Percentiles rank a stretch among this genome's conserved stretches.
phyloP scores from a whole-genome alignment of 768 basidiomycete species.

The Tulasnella sp. region DNA sequence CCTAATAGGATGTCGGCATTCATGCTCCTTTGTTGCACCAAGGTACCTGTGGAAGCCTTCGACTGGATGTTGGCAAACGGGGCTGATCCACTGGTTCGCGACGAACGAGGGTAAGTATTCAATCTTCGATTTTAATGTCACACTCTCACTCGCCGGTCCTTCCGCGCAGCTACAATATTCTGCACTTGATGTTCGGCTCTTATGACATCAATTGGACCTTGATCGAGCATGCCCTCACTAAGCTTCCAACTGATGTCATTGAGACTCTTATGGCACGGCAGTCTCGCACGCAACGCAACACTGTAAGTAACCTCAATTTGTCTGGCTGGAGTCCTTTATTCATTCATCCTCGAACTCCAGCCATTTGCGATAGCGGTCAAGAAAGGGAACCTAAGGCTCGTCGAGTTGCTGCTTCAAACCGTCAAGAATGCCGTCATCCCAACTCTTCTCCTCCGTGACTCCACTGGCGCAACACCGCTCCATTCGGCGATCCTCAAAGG shows the following conservation, averaged over 20 bases:
- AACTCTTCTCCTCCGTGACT: constrained; percentile 37
- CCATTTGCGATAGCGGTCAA: constrained; percentile 38
- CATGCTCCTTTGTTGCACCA: constrained; percentile 36
- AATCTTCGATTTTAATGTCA: background rate
- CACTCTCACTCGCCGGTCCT: background rate
- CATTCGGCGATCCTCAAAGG: constrained; percentile 40
- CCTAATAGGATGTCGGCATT: constrained; percentile 27
- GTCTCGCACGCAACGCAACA: constrained; percentile 41
- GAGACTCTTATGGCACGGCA: constrained; percentile 40
- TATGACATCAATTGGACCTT: background rate
- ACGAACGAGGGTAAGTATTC: constrained; percentile 39
- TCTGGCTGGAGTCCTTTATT: background rate
- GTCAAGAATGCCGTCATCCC: constrained; percentile 18
- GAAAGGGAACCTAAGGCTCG: constrained; percentile 27
- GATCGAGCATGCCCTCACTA: background rate
- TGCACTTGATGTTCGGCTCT: background rate
- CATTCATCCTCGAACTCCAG: background rate
- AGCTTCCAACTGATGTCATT: constrained; percentile 42
- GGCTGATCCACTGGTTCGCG: constrained; percentile 39
- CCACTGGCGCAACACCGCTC: constrained; percentile 44
- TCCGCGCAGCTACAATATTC: background rate
- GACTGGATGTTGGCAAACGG: constrained; percentile 47
- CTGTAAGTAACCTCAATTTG: constrained; percentile 33
- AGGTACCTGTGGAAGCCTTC: constrained; percentile 32
- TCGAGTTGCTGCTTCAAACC: constrained; percentile 30